Conservation (phyloP, 805 yeast genomes). For the Ogataea corticis region DNA sequence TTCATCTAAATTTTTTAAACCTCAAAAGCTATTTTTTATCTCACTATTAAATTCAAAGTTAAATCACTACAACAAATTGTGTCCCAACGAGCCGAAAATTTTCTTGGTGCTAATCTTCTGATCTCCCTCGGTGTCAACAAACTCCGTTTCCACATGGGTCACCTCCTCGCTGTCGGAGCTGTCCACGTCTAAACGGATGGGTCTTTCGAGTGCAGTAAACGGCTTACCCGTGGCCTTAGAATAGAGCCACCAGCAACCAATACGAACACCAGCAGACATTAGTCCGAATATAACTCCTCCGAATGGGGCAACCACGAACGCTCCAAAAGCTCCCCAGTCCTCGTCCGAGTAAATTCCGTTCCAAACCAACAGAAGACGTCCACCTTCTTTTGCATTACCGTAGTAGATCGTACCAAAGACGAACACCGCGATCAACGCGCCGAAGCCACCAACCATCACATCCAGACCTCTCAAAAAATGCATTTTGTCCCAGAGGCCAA, state of each 20-base stretch:
- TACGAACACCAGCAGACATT: slow-evolving; percentile 50
- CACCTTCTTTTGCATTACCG: slow-evolving; percentile 73
- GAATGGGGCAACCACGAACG: slow-evolving; percentile 86
- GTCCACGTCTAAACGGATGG: slow-evolving; percentile 21
- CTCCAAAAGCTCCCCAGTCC: slow-evolving; percentile 96
- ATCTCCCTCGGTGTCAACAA: slow-evolving; percentile 13
- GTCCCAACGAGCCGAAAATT: slow-evolving; percentile 11
- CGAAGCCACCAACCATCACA: slow-evolving; percentile 78
- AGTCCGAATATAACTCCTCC: slow-evolving; percentile 69
- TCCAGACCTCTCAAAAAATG: slow-evolving; percentile 79
- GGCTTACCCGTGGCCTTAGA: slow-evolving; percentile 38
- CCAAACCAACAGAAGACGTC: slow-evolving; percentile 67
- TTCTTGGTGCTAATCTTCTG: slow-evolving; percentile 7
- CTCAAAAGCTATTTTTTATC: no score
- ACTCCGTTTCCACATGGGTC: slow-evolving; percentile 13
- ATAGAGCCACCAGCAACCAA: slow-evolving; percentile 34
- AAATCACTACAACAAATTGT: slow-evolving; percentile 12
- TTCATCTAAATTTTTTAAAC: no score
- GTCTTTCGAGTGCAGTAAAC: slow-evolving; percentile 48
- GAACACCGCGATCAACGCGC: slow-evolving; percentile 78
- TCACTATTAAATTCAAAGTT: neutral
- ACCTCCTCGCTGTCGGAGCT: slow-evolving; percentile 15
- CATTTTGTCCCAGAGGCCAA: slow-evolving; percentile 69
- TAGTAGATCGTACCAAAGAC: slow-evolving; percentile 83
- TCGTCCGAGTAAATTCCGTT: slow-evolving; percentile 73